Percentiles rank a stretch among this genome's conserved stretches.
phyloP scores from a whole-genome alignment of 495 filamentous ascomycete species.

The Neurospora sp. region DNA sequence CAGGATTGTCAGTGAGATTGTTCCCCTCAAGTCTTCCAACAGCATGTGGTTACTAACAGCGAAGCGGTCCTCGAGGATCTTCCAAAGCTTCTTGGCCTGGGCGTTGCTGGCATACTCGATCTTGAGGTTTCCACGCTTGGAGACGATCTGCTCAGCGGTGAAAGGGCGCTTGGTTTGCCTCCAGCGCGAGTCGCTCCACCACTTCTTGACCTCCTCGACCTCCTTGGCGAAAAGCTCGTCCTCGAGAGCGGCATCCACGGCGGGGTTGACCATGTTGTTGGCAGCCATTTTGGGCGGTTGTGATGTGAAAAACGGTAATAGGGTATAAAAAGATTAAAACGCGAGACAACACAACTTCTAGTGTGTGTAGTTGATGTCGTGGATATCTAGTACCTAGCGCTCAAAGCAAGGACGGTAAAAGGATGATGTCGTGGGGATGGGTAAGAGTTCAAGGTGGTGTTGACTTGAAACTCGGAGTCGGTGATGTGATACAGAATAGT shows the following conservation, averaged over 20 bases:
- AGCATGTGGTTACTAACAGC: slow-evolving; percentile 2
- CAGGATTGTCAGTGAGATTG: not conserved
- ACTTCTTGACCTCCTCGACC: slow-evolving; percentile 76
- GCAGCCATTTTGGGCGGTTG: slow-evolving; percentile 38
- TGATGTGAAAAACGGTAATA: not conserved
- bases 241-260: slow-evolving; percentile 56
- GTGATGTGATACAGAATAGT: not conserved
- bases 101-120: slow-evolving; percentile 85
- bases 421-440: not conserved
- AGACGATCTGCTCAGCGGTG: slow-evolving; percentile 92
- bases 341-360: not conserved
- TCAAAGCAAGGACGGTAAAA: not conserved
- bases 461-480: not conserved
- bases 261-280: slow-evolving; percentile 42
- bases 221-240: slow-evolving; percentile 71
- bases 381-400: not conserved
- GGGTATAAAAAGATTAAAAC: not conserved
- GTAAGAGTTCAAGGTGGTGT: not conserved
- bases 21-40: not conserved
- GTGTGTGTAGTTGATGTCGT: not conserved
- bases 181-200: slow-evolving; percentile 93
- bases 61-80: slow-evolving; percentile 76
- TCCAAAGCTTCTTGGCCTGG: slow-evolving; percentile 90
- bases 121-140: slow-evolving; percentile 83
- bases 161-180: slow-evolving; percentile 84